phyloP scores from a whole-genome alignment of 345 rosid genomes.

The Zanthoxylum bungeanum region DNA sequence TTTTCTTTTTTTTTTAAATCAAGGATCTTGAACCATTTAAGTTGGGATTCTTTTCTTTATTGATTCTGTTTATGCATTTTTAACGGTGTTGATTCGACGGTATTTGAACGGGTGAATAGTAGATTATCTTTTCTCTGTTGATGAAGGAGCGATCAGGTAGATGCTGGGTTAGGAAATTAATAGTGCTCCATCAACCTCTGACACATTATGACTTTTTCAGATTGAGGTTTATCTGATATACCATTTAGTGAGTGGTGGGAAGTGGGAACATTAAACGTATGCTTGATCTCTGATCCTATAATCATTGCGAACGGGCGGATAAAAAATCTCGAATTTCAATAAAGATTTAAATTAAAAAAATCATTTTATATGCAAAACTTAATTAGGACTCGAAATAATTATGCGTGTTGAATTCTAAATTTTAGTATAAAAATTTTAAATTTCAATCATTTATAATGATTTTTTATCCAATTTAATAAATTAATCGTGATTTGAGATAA shows the following conservation, averaged over 20 bases:
- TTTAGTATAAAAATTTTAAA: too few relatives aligned
- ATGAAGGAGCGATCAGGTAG: not conserved
- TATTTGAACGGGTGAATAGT: not conserved
- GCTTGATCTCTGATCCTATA: not conserved
- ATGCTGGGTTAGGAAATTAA: not conserved
- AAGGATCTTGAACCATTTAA: slow-evolving; percentile 12
- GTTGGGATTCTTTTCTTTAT: not conserved
- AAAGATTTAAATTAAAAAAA: too few relatives aligned
- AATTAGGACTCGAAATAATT: too few relatives aligned
- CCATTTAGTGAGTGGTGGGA: not conserved
- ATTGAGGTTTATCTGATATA: not conserved
- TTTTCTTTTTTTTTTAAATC: too few relatives aligned
- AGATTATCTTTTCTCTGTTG: not conserved
- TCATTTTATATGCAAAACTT: too few relatives aligned
- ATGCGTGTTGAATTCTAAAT: too few relatives aligned
- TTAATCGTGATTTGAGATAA: too few relatives aligned
- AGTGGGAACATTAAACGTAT: not conserved
- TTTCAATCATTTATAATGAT: too few relatives aligned
- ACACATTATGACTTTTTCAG: too few relatives aligned
- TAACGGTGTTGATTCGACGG: not conserved
- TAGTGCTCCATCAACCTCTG: not conserved
- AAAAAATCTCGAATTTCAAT: too few relatives aligned
- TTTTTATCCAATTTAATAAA: too few relatives aligned
- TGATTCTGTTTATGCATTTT: slow-evolving; percentile 1
- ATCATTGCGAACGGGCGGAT: too few relatives aligned